Base-by-base conservation (phyloP, 73 alveolate species). In the Paramecium bursaria region DNA sequence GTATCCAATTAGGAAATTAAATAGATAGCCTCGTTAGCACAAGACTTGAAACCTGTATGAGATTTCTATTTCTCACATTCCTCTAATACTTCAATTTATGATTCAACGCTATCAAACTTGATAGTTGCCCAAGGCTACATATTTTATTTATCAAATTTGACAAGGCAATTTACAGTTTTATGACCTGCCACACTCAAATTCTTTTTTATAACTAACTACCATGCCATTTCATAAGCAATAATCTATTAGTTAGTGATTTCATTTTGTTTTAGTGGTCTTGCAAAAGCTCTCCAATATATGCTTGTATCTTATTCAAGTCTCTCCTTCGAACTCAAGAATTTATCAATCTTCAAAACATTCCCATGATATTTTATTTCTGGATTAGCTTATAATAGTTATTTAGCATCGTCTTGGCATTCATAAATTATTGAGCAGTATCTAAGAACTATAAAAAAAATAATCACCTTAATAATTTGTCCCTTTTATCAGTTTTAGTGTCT, bases 381-480 rank as follows among this genome's bases (percentile, higher is more conserved):
- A n/a, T n/a, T n/a, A n/a, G n/a, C n/a, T n/a, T n/a, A n/a, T 13
- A 57, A 30, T 23, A 57, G 15, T 5, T 26, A 30, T 21, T 67
- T 57, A 33, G 60, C 82, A 67, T 67, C 82, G 33, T 67, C 82
- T 11, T n/a, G n/a, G n/a, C n/a, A n/a, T n/a, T n/a, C n/a, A n/a
- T n/a, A n/a, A n/a, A n/a, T n/a, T n/a, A n/a, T n/a, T n/a, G n/a
- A n/a, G n/a, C n/a, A n/a, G n/a, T n/a, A n/a, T n/a, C n/a, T n/a
- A n/a, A n/a, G n/a, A n/a, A n/a, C n/a, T n/a, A n/a, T n/a, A n/a
- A n/a, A n/a, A n/a, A n/a, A n/a, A n/a, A n/a, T n/a, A n/a, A n/a
- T n/a, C n/a, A n/a, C n/a, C n/a, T n/a, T n/a, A n/a, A n/a, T n/a
- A n/a, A n/a, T n/a, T n/a, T n/a, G n/a, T n/a, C n/a, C n/a, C n/a